Base-by-base conservation (phyloP, 176 grass and related monocot genomes). In the Zizania latifolia region DNA sequence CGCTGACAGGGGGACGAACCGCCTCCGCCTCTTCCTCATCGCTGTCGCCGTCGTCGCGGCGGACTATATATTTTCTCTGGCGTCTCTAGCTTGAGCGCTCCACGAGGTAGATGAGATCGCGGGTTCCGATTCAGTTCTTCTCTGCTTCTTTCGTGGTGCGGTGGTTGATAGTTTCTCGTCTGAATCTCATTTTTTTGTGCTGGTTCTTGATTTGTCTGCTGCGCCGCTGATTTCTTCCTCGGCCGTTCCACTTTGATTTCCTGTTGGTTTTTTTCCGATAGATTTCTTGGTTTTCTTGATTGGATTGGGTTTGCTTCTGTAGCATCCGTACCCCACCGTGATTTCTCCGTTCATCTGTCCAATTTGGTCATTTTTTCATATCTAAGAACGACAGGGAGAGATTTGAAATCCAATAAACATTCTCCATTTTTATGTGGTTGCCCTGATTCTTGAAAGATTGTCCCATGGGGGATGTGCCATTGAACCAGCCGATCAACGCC, bases 401-500 rank as follows among this genome's bases (percentile, higher is more conserved):
- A 55, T 26, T n/a, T 6, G 11, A 51, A 24, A 71, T 33, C 2
- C 21, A 21, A n/a, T 0, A 51, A 1, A 71, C n/a, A n/a, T 33
- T 13, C 17, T 28, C 21, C 24, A 10, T 19, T 62, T 41, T 62
- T 33, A 6, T 16, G 23, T 33, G 16, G 36, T 50, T 30, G 3
- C 32, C 60, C 69, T 58, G 43, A 10, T 75, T 86, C 41, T 55
- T 21, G 78, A 6, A 21, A 83, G 37, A 8, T 46, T 67, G n/a
- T 45, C 35, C 45, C 55, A 86, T 86, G 84, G 84, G 72, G 22
- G 78, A 76, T 56, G 78, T 86, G 72, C 71, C 72, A 21, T 35
- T 85, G 23, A 74, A 85, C 38, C 69, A 39, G 46, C 30, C 45
- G 65, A 82, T 86, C 30, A 83, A 51, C 72, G 40, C 75, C 11